phyloP scores from a whole-genome alignment of 345 rosid species.

The Bruguiera parviflora region DNA sequence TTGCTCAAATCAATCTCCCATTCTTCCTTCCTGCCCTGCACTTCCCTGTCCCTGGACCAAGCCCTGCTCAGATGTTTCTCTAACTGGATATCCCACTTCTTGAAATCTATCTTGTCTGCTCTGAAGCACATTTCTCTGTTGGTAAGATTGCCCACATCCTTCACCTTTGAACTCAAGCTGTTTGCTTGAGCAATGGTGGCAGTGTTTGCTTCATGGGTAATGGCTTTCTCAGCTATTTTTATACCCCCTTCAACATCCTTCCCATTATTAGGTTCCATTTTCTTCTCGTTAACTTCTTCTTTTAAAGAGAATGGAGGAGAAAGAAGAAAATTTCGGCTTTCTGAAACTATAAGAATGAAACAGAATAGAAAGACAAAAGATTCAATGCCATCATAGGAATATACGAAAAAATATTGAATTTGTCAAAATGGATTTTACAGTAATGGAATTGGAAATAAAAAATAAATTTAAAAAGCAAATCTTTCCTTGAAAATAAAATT shows the following conservation, averaged over 20 bases:
- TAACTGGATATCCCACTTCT: conserved; percentile 33
- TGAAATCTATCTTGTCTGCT: conserved; percentile 34
- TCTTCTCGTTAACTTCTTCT: neutral
- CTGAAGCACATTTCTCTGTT: conserved; percentile 22
- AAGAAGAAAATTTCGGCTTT: neutral
- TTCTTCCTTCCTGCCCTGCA: conserved; percentile 18
- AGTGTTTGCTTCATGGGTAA: neutral
- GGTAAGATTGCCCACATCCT: conserved; percentile 17
- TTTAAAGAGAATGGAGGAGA: neutral
- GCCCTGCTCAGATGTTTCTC: conserved; percentile 34
- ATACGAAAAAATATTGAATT: neutral
- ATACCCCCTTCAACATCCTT: conserved; percentile 15
- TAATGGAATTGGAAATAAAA: neutral
- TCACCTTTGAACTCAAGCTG: conserved; percentile 13
- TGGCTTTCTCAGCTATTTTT: neutral
- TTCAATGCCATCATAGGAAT: neutral
- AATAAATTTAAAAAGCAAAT: neutral
- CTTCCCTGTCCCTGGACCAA: conserved; percentile 32
- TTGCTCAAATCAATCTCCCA: conserved; percentile 33
- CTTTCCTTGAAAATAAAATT: neutral
- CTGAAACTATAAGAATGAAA: neutral
- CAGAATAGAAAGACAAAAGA: neutral
- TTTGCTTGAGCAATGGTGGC: neutral
- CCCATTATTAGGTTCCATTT: conserved; percentile 18
- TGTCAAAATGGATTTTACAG: neutral